Conservation (phyloP, 352 stramenopile genomes). For the Phytopythium oedochilum region DNA sequence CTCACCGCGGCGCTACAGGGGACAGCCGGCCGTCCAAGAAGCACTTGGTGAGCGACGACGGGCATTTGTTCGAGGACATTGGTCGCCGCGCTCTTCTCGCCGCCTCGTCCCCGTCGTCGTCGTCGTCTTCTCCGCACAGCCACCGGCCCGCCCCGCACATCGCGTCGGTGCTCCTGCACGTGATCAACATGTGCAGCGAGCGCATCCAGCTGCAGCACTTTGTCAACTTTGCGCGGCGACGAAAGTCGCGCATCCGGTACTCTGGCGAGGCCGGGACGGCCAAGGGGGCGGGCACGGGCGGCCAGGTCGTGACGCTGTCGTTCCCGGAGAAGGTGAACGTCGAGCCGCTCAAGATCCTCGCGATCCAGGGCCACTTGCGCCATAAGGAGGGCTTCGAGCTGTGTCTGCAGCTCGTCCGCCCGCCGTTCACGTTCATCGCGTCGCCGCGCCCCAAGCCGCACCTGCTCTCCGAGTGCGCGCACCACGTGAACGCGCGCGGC, state of each 20-base stretch:
- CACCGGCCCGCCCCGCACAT: slow-evolving; percentile 41
- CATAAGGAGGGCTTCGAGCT: slow-evolving; percentile 75
- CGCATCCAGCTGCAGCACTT: slow-evolving; percentile 86
- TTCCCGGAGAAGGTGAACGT: slow-evolving; percentile 83
- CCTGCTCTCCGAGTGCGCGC: slow-evolving; percentile 52
- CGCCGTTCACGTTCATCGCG: slow-evolving; percentile 69
- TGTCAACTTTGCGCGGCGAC: slow-evolving; percentile 81
- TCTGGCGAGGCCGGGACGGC: slow-evolving; percentile 67
- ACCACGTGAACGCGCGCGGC: slow-evolving; percentile 69
- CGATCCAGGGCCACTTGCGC: slow-evolving; percentile 79
- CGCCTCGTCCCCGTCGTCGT: too few relatives aligned
- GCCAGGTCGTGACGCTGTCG: slow-evolving; percentile 83
- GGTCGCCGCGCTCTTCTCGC: background rate
- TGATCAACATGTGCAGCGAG: slow-evolving; percentile 82
- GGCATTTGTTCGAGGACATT: slow-evolving; percentile 5
- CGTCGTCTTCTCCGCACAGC: background rate
- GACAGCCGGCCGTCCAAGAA: slow-evolving; percentile 35
- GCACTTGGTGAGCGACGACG: slow-evolving; percentile 19
- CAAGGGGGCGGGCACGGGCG: slow-evolving; percentile 48
- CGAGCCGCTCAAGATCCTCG: slow-evolving; percentile 71
- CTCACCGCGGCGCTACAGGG: background rate
- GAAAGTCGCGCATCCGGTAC: slow-evolving; percentile 80
- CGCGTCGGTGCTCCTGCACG: slow-evolving; percentile 69
- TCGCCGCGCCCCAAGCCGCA: slow-evolving; percentile 52
- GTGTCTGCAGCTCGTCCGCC: slow-evolving; percentile 55